These are phyloP conservation scores for Ceratobasidium sp. DNA, from an alignment of 1,284 basidiomycete genomes.

Conservation along the genomic window DNA sequence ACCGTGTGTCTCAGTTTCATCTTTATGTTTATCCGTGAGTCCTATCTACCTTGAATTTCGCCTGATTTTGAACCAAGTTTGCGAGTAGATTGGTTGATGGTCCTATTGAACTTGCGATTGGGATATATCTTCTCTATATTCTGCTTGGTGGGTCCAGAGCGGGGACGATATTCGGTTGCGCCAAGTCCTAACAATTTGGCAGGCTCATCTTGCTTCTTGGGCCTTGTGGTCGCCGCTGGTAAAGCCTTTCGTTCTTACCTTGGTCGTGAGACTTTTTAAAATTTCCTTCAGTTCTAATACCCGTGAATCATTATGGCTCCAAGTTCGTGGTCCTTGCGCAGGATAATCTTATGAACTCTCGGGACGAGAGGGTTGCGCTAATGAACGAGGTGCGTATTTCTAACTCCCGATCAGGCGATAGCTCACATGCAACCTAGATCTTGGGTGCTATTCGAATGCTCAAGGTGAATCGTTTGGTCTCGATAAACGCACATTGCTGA, in stretches of 20 bases:
- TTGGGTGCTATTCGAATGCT: conserved; percentile 93
- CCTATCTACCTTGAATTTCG: conserved; percentile 41
- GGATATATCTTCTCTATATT: conserved; percentile 82
- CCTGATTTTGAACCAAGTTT: too few species aligned
- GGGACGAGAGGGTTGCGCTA: conserved; percentile 88
- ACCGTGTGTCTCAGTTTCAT: conserved; percentile 86
- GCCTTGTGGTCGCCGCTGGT: conserved; percentile 70
- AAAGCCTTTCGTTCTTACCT: conserved; percentile 57
- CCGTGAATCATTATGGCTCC: conserved; percentile 88
- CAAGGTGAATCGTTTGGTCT: conserved; percentile 65
- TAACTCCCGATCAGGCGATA: too few species aligned
- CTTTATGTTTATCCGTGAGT: conserved; percentile 81
- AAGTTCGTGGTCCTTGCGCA: conserved; percentile 87
- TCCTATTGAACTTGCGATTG: conserved; percentile 87
- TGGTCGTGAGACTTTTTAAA: conserved; percentile 58
- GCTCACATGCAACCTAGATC: conserved; percentile 61
- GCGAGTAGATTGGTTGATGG: conserved; percentile 68
- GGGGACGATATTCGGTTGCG: background rate
- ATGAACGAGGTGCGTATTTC: conserved; percentile 81
- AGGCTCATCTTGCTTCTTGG: conserved; percentile 81
- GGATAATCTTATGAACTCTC: conserved; percentile 91
- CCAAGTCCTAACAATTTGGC: background rate
- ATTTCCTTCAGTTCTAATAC: conserved; percentile 72
- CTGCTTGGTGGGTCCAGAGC: conserved; percentile 73
- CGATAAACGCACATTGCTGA: background rate